These are phyloP conservation scores for Raffaelea ambrosiae DNA, from an alignment of 2,329 filamentous ascomycete species.

Conservation along the genomic window DNA sequence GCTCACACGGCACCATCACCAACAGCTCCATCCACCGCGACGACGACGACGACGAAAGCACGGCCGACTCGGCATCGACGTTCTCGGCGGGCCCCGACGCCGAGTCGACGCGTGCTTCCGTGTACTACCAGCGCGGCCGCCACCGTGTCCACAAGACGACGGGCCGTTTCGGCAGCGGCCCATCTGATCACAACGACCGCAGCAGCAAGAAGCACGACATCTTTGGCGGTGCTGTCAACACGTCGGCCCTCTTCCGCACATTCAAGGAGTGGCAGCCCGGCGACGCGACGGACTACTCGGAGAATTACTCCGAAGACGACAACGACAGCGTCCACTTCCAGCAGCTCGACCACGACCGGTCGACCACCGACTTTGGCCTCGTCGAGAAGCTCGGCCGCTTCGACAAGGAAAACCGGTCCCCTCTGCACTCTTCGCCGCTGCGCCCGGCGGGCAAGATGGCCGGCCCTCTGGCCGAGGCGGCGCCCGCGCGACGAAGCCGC, in stretches of 20 bases:
- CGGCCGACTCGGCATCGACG: slow-evolving; percentile 4
- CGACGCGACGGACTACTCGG: slow-evolving; percentile 4
- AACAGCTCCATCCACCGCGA: slow-evolving; percentile 8
- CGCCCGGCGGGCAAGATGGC: not conserved
- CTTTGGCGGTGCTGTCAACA: slow-evolving; percentile 13
- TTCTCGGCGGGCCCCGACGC: slow-evolving; percentile 13
- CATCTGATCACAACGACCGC: not conserved
- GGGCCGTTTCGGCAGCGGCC: slow-evolving; percentile 10
- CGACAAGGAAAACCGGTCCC: slow-evolving; percentile 11
- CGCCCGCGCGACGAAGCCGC: not conserved
- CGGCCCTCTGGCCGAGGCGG: not conserved
- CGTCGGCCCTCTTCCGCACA: slow-evolving; percentile 14
- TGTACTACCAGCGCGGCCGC: slow-evolving; percentile 9
- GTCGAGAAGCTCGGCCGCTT: slow-evolving; percentile 4
- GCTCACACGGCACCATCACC: slow-evolving; percentile 16
- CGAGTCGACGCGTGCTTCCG: slow-evolving; percentile 13
- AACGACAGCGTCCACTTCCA: not conserved
- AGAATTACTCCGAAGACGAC: not conserved
- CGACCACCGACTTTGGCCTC: slow-evolving; percentile 12
- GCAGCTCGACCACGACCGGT: not conserved
- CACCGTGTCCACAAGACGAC: slow-evolving; percentile 11
- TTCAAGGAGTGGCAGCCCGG: slow-evolving; percentile 15
- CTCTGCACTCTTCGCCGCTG: not conserved
- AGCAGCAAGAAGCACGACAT: slow-evolving; percentile 6
- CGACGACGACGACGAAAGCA: slow-evolving; percentile 2